Evolutionary conservation across 1,284 basidiomycete genomes (phyloP), one percentile per base, ranked within the genome.

Genomic region (Phylloboletellus chloephorus): DNA sequence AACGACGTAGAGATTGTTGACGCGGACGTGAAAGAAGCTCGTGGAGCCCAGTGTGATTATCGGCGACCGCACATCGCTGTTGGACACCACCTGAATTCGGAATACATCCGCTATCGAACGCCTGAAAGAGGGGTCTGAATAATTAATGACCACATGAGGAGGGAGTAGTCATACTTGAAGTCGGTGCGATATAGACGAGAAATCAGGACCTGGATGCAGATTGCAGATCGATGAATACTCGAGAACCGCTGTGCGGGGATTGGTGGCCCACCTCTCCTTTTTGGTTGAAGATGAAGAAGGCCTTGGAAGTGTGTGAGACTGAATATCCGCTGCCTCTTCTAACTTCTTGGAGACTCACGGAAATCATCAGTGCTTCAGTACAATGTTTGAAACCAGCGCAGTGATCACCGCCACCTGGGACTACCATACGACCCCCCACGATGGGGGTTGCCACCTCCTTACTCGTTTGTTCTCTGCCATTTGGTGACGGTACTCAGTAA

Each of bases 31-130:
- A 67, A 98, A 95, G 79, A 97, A 97, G 53, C 89, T 93, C 0
- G 94, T 97, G 17, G 91, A 95, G 24, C 94, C 94, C 15, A 99
- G 78, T 0, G 96, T 98, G 64, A 98, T 89, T 59, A 99, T 97
- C 13, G 96, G 96, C 25, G 93, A 94, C 43, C 91, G 80, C 24
- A 97, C 90, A 66, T 98, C 89, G 56, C 89, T 89, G 66, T 95
- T 97, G 16, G 94, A 95, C 47, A 98, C 86, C 57, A 99, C 96
- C 67, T 98, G 95, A 61, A 97, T 96, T 49, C 93, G 81, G 66
- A 97, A 97, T 26, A 97, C 92, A 62, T 97, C 93, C 24, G 92
- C 88, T 52, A 96, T 95, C n/a, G 92, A 93, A 33, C 93, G 90
- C 68, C 93, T 96, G 38, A 2, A 32, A 39, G 9, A 20, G 17